Evolutionary conservation across 2,329 filamentous ascomycete genomes (phyloP), one percentile per base, ranked within the genome.

Genomic region (Exophiala calicioides): DNA sequence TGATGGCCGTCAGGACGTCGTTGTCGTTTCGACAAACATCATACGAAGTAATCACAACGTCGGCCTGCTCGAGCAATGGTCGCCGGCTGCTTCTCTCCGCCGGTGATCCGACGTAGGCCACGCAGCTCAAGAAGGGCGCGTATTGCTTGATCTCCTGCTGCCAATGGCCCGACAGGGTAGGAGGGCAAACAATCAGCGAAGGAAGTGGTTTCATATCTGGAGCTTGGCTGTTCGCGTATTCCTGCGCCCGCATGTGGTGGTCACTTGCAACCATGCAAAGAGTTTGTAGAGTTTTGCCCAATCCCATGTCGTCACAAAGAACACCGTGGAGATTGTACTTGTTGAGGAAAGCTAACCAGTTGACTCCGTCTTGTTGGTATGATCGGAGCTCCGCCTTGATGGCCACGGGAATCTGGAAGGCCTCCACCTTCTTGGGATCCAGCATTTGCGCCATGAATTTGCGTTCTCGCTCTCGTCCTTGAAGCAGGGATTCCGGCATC

Each of bases 291-390:
- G 93, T 98, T 73, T 98, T 98, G 38, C 93, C 93, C 20, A 98
- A 85, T 62, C 93, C 93, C 93, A 98, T 98, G 66, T 98, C 93
- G 62, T 98, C 93, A 65, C 93, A 98, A 50, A 98, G 87, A 67
- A 98, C 96, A 37, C 93, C 93, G 60, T 98, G 94, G 1, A 98
- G 81, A 61, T 98, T 91, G 65, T 97, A 98, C 47, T 90, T 90
- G 66, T 98, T 98, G 58, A 98, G 83, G 72, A 98, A 98, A 46
- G 94, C 85, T 40, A 98, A 81, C 93, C 93, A 98, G 65, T 98
- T 98, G 63, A 98, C 91, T 65, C 93, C 93, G 43, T 98, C 93
- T 68, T 98, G 93, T 67, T 98, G 94, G 64, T 98, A 98, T 0
- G 90, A 95, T 55, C 93, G 88, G 40, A 98, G 79, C 61, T 95